Conservation (phyloP, 345 rosid genomes). For the Garcia nutans region DNA sequence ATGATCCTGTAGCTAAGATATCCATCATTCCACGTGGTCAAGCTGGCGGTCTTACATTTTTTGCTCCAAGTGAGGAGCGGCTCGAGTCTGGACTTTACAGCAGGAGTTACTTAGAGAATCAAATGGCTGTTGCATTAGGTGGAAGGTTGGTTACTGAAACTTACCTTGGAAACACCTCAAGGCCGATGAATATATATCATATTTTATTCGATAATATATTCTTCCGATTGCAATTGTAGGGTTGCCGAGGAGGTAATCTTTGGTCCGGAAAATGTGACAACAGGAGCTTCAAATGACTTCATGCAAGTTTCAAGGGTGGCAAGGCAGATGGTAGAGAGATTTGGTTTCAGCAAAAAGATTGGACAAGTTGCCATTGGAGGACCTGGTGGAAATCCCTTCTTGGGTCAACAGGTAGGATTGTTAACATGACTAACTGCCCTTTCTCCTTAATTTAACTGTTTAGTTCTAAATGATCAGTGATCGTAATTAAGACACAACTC, state of each 20-base stretch:
- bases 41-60: slow-evolving; percentile 96
- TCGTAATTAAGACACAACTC: not conserved
- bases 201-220: not conserved
- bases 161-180: not conserved
- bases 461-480: not conserved
- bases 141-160: slow-evolving; percentile 65
- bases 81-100: slow-evolving; percentile 97
- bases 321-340: slow-evolving; percentile 99
- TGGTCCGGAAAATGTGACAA: slow-evolving; percentile 87
- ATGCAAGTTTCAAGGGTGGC: slow-evolving; percentile 99
- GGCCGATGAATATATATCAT: not conserved
- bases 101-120: slow-evolving; percentile 95
- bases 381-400: slow-evolving; percentile 93
- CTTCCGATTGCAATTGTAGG: slow-evolving; percentile 32
- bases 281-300: slow-evolving; percentile 98
- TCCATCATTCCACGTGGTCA: slow-evolving; percentile 97
- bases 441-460: not conserved
- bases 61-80: slow-evolving; percentile 96
- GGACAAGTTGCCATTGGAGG: slow-evolving; percentile 96
- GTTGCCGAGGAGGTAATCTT: slow-evolving; percentile 97
- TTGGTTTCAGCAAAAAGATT: slow-evolving; percentile 95
- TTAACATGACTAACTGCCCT: not conserved
- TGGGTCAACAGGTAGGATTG: slow-evolving; percentile 65
- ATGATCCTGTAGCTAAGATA: slow-evolving; percentile 94
- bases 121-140: slow-evolving; percentile 97